Conservation (phyloP, 2,329 filamentous ascomycete genomes). For the Elsinoe batatas region DNA sequence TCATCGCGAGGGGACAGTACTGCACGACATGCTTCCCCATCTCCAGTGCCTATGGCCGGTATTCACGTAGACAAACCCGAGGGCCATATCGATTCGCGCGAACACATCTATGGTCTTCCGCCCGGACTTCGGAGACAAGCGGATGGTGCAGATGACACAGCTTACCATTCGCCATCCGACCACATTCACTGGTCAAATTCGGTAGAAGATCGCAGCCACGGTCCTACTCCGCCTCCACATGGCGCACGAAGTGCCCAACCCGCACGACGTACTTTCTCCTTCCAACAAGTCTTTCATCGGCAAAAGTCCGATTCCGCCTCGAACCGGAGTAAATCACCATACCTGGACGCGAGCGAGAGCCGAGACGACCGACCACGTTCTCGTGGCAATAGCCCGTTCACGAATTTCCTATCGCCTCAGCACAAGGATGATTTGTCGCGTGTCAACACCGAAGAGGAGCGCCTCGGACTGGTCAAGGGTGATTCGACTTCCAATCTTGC, state of each 20-base stretch:
- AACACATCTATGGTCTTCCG: conserved; percentile 43
- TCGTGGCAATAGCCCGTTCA: conserved; percentile 15
- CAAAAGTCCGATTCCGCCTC: conserved; percentile 29
- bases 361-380: conserved; percentile 20
- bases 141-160: conserved; percentile 42
- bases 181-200: conserved; percentile 41
- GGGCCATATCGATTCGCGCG: conserved; percentile 20
- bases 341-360: conserved; percentile 2
- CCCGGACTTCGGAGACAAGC: conserved; percentile 35
- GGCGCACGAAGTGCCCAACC: background rate
- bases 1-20: background rate
- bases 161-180: conserved; percentile 32
- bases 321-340: background rate
- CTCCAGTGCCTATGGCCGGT: conserved; percentile 10
- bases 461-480: conserved; percentile 28
- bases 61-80: conserved; percentile 9
- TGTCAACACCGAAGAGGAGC: conserved; percentile 29
- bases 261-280: conserved; percentile 55
- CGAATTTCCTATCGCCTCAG: background rate
- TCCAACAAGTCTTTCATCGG: conserved; percentile 71
- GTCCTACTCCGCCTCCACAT: conserved; percentile 51
- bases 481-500: conserved; percentile 20
- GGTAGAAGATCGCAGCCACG: conserved; percentile 30
- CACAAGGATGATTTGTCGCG: background rate
- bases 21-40: conserved; percentile 6